A percentile compares a stretch with the other conserved stretches of the same genome.
Conservation (phyloP, 257 asterid genomes). For the Penstemon davidsonii region DNA sequence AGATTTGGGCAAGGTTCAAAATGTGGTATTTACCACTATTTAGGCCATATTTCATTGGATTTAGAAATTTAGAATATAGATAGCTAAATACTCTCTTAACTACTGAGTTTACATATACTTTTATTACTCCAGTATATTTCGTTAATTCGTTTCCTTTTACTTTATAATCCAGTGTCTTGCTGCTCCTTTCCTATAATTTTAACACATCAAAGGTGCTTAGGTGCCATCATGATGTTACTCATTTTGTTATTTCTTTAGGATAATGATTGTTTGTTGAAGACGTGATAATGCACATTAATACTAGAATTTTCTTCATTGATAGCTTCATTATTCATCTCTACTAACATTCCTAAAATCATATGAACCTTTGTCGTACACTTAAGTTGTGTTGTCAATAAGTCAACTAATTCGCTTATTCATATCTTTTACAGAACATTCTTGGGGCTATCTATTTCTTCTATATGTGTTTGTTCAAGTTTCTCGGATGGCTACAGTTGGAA, state of each 20-base stretch:
- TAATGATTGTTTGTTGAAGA: neutral
- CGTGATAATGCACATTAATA: neutral
- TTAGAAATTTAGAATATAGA: too few relatives aligned
- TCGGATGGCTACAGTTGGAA: conserved; percentile 67
- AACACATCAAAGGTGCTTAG: neutral
- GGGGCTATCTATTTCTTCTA: conserved; percentile 92
- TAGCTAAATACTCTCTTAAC: neutral
- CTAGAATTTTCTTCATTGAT: conserved; percentile 21
- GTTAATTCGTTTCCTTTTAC: neutral
- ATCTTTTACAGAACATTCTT: conserved; percentile 62
- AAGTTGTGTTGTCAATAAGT: neutral
- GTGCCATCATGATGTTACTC: neutral
- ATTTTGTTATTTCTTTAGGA: conserved; percentile 4
- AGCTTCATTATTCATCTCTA: conserved; percentile 7
- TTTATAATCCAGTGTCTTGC: neutral
- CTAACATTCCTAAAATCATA: conserved; percentile 1
- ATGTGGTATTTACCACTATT: too few relatives aligned
- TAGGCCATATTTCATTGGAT: too few relatives aligned
- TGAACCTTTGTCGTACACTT: neutral
- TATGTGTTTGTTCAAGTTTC: conserved; percentile 75
- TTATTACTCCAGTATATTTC: neutral
- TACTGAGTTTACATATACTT: neutral
- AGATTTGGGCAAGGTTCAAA: too few relatives aligned
- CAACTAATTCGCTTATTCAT: conserved; percentile 7
- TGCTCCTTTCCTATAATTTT: neutral